These are phyloP conservation scores for Galeopsis tetrahit DNA, from an alignment of 257 asterid species.

Conservation along the genomic window DNA sequence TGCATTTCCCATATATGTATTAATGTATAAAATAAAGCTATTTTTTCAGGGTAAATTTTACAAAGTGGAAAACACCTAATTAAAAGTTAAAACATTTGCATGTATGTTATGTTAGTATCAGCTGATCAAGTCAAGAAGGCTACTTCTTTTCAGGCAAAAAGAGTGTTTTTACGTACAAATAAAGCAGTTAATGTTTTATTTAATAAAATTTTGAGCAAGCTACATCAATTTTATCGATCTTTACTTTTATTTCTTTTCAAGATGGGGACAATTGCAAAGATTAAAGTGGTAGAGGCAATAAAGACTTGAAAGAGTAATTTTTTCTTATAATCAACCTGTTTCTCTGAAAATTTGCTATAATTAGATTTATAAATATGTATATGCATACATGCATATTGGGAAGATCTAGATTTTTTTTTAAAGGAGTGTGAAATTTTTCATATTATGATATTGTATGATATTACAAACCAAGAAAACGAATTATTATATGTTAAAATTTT, in stretches of 20 bases:
- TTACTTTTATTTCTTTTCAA: slow-evolving; percentile 16
- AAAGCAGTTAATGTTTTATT: slow-evolving; percentile 22
- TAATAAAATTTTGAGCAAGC: slow-evolving; percentile 21
- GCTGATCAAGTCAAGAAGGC: slow-evolving; percentile 24
- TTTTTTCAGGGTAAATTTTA: background rate
- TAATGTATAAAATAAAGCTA: background rate
- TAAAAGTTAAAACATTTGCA: background rate
- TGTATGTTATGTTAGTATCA: background rate
- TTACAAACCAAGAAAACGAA: no score
- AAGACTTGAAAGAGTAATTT: background rate
- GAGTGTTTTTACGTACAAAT: background rate
- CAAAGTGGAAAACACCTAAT: background rate
- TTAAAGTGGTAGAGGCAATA: slow-evolving; percentile 26
- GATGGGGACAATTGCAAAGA: slow-evolving; percentile 39
- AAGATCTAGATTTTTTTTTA: no score
- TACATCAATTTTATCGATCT: slow-evolving; percentile 21
- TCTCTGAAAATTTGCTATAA: slow-evolving; percentile 14
- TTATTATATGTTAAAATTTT: no score
- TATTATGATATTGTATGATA: no score
- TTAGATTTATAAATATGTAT: background rate
- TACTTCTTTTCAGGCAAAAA: slow-evolving; percentile 26
- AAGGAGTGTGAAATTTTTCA: no score
- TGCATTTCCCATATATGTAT: no score
- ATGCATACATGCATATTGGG: no score
- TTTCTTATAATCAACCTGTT: slow-evolving; percentile 9